Evolutionary conservation across 768 basidiomycete species (phyloP).

Genomic region (Lanmaoa pseudosensibilis): DNA sequence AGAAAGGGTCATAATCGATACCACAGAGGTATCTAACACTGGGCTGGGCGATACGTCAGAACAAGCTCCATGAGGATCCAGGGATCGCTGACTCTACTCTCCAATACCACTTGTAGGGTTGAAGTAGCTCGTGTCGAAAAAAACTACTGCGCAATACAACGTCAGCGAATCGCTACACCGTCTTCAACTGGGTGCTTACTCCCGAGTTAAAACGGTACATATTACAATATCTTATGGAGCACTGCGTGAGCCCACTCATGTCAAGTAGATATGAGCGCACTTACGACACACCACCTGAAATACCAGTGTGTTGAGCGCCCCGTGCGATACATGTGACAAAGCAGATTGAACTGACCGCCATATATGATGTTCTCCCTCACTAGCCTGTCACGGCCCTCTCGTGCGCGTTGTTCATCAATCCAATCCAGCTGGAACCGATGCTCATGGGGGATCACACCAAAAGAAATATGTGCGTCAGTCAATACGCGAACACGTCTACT

Average conservation of each 20-base stretch:
- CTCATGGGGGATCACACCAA: slow-evolving; percentile 58
- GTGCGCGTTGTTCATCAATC: slow-evolving; percentile 69
- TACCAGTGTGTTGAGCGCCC: slow-evolving; percentile 3
- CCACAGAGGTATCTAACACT: slow-evolving; percentile 57
- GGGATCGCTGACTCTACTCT: slow-evolving; percentile 48
- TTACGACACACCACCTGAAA: slow-evolving; percentile 45
- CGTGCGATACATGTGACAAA: neutral
- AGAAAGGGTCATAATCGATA: slow-evolving; percentile 51
- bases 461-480: slow-evolving; percentile 45
- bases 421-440: slow-evolving; percentile 74
- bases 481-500: slow-evolving; percentile 36
- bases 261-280: slow-evolving; percentile 11
- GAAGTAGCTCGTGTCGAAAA: slow-evolving; percentile 53
- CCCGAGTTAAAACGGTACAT: slow-evolving; percentile 80
- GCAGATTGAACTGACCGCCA: slow-evolving; percentile 39
- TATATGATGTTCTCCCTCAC: slow-evolving; percentile 47
- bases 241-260: neutral
- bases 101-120: slow-evolving; percentile 61
- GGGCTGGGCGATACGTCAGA: slow-evolving; percentile 33
- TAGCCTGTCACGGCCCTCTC: slow-evolving; percentile 52
- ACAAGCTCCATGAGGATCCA: neutral
- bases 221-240: slow-evolving; percentile 53
- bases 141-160: slow-evolving; percentile 44
- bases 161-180: slow-evolving; percentile 2
- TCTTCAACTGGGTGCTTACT: slow-evolving; percentile 34